These are phyloP conservation scores for Alternaria sp. DNA, from an alignment of 2,329 filamentous ascomycete species.

Conservation along the genomic window DNA sequence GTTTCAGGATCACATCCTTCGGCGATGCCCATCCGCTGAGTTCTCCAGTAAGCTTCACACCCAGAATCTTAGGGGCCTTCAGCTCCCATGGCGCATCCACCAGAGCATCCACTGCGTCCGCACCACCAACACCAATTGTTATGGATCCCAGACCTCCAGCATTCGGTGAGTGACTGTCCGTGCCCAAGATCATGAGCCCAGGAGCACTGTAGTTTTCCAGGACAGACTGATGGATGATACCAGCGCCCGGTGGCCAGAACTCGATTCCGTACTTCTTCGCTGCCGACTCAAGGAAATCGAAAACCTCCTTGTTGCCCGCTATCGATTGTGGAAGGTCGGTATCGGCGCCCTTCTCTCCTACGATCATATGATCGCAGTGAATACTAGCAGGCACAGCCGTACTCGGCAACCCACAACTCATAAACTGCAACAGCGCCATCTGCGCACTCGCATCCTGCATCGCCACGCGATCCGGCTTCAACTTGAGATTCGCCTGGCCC, in stretches of 20 bases:
- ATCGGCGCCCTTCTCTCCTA: conserved; percentile 77
- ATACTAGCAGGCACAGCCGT: conserved; percentile 97
- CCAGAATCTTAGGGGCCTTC: conserved; percentile 89
- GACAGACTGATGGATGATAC: conserved; percentile 85
- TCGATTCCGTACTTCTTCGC: conserved; percentile 57
- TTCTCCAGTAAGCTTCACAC: conserved; percentile 82
- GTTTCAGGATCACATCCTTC: conserved; percentile 91
- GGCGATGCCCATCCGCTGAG: conserved; percentile 90
- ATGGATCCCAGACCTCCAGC: conserved; percentile 93
- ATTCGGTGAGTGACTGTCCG: conserved; percentile 96
- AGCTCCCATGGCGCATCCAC: conserved; percentile 98
- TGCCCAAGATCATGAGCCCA: conserved; percentile 97
- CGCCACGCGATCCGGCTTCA: conserved; percentile 95
- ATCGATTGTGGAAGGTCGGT: conserved; percentile 85
- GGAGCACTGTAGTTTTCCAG: conserved; percentile 98
- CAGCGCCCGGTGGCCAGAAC: conserved; percentile 51
- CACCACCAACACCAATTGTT: conserved; percentile 95
- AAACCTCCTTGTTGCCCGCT: conserved; percentile 92
- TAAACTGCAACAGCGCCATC: conserved; percentile 98
- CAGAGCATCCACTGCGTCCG: conserved; percentile 94
- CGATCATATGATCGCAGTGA: conserved; percentile 62
- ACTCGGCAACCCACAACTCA: conserved; percentile 88
- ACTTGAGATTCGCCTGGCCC: conserved; percentile 89
- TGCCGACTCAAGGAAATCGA: conserved; percentile 94
- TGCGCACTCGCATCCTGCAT: conserved; percentile 99